Evolutionary conservation across 2,329 filamentous ascomycete species (phyloP).

Genomic region (Scorias spongiosa): DNA sequence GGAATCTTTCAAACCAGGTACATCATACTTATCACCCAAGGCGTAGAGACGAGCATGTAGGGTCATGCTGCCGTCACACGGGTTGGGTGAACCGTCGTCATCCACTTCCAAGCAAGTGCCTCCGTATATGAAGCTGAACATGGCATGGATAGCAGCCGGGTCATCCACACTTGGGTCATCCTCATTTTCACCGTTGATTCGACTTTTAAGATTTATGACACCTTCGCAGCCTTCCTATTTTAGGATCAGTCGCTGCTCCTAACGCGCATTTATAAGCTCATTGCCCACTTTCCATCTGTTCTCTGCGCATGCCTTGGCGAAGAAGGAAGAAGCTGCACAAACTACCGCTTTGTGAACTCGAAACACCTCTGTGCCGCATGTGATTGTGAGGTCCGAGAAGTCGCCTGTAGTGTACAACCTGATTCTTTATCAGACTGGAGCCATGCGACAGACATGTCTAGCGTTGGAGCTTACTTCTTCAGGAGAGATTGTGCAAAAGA

Average conservation of each 20-base stretch:
- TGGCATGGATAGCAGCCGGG: background rate
- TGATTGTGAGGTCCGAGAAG: background rate
- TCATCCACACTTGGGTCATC: background rate
- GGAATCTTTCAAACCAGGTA: constrained; percentile 30
- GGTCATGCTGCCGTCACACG: constrained; percentile 25
- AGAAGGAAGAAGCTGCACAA: background rate
- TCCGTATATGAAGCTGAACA: background rate
- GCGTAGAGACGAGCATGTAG: constrained; percentile 34
- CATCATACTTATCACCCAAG: constrained; percentile 36
- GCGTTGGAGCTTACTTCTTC: too few relatives aligned
- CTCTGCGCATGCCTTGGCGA: background rate
- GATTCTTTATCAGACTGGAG: too few relatives aligned
- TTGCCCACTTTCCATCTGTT: background rate
- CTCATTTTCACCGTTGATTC: background rate
- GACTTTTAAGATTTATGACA: background rate
- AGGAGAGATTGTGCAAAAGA: too few relatives aligned
- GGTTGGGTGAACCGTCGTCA: constrained; percentile 18
- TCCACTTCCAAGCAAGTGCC: constrained; percentile 21
- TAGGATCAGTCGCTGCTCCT: background rate
- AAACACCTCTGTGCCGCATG: background rate
- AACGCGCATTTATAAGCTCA: background rate
- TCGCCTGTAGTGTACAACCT: background rate
- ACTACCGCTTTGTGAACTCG: background rate
- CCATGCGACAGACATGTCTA: too few relatives aligned
- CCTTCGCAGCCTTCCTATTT: background rate